Evolutionary conservation across 1,284 basidiomycete genomes (phyloP), one percentile per base, ranked within the genome.

Genomic region (Heterobasidion parviporum): DNA sequence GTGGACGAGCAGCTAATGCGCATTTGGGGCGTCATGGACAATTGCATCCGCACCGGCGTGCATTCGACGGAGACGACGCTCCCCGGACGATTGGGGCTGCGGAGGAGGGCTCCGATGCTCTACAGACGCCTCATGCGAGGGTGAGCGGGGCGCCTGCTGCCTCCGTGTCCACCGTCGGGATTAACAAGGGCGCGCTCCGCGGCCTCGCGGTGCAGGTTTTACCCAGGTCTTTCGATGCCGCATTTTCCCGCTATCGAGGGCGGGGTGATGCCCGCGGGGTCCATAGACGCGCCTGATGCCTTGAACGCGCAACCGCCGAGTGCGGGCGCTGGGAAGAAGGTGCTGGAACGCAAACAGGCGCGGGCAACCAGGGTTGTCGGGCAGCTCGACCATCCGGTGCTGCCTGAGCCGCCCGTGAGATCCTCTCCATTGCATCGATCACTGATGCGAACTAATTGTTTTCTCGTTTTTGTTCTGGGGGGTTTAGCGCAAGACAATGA

Each of bases 21-120:
- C 55, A 94, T 98, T 54, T 98, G 94, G 94, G 67, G 75, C 52
- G 90, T 94, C 2, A 98, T 98, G 95, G 94, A 98, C 68, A 82
- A 87, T 56, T 96, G 93, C 67, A 98, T 98, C 60, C 87, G 87
- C 18, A 81, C 82, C 2, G 94, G 94, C 26, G 93, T 97, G 15
- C 87, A 90, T 8, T 80, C 89, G 0, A 75, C 78, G 0, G 92
- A 96, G 61, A 77, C 78, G 47, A 81, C 80, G 15, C 79, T 98
- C 6, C 96, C 96, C 0, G 95, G 96, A 18, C 81, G 92, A 9
- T 72, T 98, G n/a, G 72, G 80, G 6, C 75, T 96, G 18, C 80
- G 85, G 43, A 79, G 93, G 16, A 80, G 92, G 50, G 94, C 94
- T 14, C 91, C 92, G 0, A 85, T 86, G 65, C 78, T 96, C 45